Conservation (phyloP, 2,329 filamentous ascomycete genomes). For the Dactylellina cionopaga region DNA sequence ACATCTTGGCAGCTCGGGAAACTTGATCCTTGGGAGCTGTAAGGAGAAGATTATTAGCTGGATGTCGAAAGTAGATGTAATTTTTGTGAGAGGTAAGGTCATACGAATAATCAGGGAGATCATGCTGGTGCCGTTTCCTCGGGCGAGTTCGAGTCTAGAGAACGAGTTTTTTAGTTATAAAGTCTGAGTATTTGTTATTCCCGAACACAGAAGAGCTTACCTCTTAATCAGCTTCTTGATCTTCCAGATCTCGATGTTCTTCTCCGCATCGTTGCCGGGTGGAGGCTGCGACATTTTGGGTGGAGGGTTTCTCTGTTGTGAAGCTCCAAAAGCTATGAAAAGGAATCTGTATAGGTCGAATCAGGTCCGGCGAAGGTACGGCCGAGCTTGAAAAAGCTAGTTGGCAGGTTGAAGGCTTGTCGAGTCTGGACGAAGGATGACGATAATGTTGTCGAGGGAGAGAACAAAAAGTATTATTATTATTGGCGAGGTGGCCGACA, state of each 20-base stretch:
- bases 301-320: constrained; percentile 32
- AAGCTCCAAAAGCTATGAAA: constrained; percentile 48
- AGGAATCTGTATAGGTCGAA: constrained; percentile 31
- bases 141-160: constrained; percentile 79
- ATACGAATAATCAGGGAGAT: constrained; percentile 98
- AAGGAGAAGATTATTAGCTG: constrained; percentile 39
- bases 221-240: constrained; percentile 99
- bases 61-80: constrained; percentile 52
- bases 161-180: constrained; percentile 3
- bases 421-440: constrained; percentile 16
- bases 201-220: constrained; percentile 4
- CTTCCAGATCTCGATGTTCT: constrained; percentile 81
- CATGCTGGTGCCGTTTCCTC: constrained; percentile 99
- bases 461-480: neutral
- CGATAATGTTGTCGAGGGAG: constrained; percentile 2
- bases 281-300: constrained; percentile 84
- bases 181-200: neutral
- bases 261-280: constrained; percentile 85
- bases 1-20: constrained; percentile 96
- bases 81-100: constrained; percentile 60
- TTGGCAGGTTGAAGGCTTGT: constrained; percentile 20
- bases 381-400: constrained; percentile 46
- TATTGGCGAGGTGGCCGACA: constrained; percentile 40
- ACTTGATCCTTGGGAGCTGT: constrained; percentile 97
- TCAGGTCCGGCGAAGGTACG: constrained; percentile 35